Evolutionary conservation across 2,329 filamentous ascomycete genomes (phyloP), one percentile per base, ranked within the genome.

Genomic region (Diaporthe citri): DNA sequence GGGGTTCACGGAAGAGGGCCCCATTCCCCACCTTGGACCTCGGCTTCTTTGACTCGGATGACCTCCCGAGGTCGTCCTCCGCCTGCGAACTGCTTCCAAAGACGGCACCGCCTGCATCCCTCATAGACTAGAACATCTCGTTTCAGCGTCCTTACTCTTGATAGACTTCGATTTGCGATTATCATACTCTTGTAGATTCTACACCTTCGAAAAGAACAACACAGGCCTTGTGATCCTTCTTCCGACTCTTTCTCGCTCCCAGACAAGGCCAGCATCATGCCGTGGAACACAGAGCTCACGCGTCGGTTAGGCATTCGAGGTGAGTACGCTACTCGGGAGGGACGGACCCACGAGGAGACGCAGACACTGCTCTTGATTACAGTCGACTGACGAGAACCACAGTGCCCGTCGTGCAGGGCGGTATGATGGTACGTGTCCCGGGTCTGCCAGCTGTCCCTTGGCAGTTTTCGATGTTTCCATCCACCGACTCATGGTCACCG

Each of bases 381-480:
- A 22, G 7, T 17, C 51, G 60, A 77, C 81, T 83, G 75, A 83
- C 78, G 70, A 51, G 36, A 70, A 39, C 71, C 71, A 62, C 79
- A 94, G 93, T 96, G 78, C 94, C 94, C 80, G 88, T 97, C 76
- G 93, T 97, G 75, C 94, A 97, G 84, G 94, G 94, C 82, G 94
- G 94, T 81, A 96, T 97, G 94, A 84, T 82, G 82, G 76, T 77
- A 72, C 22, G 76, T 74, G 41, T 17, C 62, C 55, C 79, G 80
- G 77, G 78, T 79, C 64, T 78, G 77, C 78, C 43, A 25, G 31
- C 22, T 77, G 43, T 75, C 60, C 57, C 10, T 20, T 74, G 20
- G 48, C 56, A 46, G n/a, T 41, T 34, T 22, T 9, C 12, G 17
- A 46, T 36, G 62, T n/a, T n/a, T 10, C 43, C 13, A 20, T 12